Evolutionary conservation across 768 basidiomycete genomes (phyloP).

Genomic region (Podaxis sp.): DNA sequence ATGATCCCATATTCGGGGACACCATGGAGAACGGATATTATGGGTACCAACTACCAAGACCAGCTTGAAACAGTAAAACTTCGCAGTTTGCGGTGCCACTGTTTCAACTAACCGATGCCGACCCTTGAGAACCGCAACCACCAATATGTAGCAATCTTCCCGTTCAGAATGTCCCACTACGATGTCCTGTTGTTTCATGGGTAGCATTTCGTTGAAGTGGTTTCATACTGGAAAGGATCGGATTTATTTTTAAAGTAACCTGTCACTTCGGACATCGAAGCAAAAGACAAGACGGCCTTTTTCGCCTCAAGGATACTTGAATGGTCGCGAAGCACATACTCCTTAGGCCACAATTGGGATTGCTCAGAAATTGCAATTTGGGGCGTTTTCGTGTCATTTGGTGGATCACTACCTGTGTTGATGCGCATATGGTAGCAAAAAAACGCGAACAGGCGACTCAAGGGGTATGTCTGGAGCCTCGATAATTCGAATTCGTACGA

Average conservation of each 20-base stretch:
- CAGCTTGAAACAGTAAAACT: not conserved
- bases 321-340: not conserved
- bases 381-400: not conserved
- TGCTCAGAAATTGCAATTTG: not conserved
- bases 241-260: no score
- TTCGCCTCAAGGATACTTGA: not conserved
- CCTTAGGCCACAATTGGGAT: not conserved
- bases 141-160: not conserved
- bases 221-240: no score
- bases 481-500: no score
- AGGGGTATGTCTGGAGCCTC: no score
- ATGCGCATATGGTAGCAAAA: not conserved
- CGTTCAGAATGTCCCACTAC: no score
- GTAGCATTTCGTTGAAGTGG: no score
- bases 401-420: not conserved
- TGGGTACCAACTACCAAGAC: not conserved
- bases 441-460: not conserved
- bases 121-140: not conserved
- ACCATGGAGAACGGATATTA: not conserved
- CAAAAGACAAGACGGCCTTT: no score
- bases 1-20: no score
- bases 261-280: no score
- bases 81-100: no score
- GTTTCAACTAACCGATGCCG: not conserved
- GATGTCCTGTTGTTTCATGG: no score